Evolutionary conservation across 768 basidiomycete genomes (phyloP).

Genomic region (Multifurca ochricompacta): DNA sequence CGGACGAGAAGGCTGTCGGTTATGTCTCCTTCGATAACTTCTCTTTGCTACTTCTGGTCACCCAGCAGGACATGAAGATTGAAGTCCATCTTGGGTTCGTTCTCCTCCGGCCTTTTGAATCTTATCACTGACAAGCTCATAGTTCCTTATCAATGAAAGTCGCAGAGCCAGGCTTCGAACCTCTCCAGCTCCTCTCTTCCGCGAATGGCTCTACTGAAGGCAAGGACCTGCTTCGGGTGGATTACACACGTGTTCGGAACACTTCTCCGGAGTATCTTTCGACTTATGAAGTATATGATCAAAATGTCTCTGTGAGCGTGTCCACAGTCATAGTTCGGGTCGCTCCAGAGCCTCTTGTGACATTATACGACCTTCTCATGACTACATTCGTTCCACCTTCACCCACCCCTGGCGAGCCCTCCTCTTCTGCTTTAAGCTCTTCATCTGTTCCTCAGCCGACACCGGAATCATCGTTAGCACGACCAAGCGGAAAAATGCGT

Average conservation of each 20-base stretch:
- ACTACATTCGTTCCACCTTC: conserved; percentile 76
- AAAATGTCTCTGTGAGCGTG: conserved; percentile 76
- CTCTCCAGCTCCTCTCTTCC: conserved; percentile 63
- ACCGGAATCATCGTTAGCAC: background rate
- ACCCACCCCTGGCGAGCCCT: conserved; percentile 8
- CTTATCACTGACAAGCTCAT: conserved; percentile 2
- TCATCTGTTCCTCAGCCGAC: background rate
- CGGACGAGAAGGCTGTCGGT: conserved; percentile 66
- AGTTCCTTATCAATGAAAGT: conserved; percentile 76
- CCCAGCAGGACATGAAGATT: conserved; percentile 83
- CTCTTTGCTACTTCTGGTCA: conserved; percentile 60
- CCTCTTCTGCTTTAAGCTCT: background rate
- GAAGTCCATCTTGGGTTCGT: conserved; percentile 69
- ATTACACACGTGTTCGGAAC: conserved; percentile 73
- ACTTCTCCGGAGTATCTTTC: conserved; percentile 80
- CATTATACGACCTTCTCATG: conserved; percentile 95
- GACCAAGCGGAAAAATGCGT: conserved; percentile 49
- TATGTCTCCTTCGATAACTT: conserved; percentile 76
- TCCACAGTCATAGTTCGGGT: conserved; percentile 88
- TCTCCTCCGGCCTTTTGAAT: conserved; percentile 7
- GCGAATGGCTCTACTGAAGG: conserved; percentile 35
- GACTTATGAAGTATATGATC: conserved; percentile 77
- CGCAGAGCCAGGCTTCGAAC: conserved; percentile 44
- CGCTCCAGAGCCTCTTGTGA: conserved; percentile 83
- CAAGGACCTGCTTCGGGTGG: conserved; percentile 67